Conservation (phyloP, 176 grass and related monocot genomes). For the Oryza punctata region DNA sequence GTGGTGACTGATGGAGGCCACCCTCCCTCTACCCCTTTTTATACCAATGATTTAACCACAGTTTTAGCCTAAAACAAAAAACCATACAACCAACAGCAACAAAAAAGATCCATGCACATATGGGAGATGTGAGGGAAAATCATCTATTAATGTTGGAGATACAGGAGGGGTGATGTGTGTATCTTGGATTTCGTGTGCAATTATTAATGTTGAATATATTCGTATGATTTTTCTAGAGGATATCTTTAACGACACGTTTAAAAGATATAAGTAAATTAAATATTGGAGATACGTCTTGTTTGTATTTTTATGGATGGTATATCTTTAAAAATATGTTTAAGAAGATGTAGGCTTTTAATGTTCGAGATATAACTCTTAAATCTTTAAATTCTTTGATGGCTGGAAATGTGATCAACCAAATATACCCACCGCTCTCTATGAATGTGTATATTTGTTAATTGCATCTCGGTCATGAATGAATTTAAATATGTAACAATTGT, state of each 20-base stretch:
- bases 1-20: conserved; percentile 9
- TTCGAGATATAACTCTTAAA: background rate
- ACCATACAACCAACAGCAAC: background rate
- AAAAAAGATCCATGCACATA: background rate
- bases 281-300: background rate
- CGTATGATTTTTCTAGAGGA: background rate
- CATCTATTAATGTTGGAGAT: background rate
- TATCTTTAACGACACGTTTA: background rate
- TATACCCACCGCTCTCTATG: too few relatives aligned
- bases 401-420: too few relatives aligned
- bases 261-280: background rate
- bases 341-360: background rate
- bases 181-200: rapidly evolving
- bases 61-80: background rate
- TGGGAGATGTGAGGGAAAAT: background rate
- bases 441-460: background rate
- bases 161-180: background rate
- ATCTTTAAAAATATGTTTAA: background rate
- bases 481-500: background rate
- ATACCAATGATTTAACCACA: conserved; percentile 8
- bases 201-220: background rate
- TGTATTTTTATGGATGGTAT: background rate
- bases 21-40: conserved; percentile 26
- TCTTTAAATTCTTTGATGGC: too few relatives aligned
- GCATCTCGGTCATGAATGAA: background rate